These are phyloP conservation scores for Tricholoma flavovirens DNA, from an alignment of 768 basidiomycete genomes.

Conservation along the genomic window DNA sequence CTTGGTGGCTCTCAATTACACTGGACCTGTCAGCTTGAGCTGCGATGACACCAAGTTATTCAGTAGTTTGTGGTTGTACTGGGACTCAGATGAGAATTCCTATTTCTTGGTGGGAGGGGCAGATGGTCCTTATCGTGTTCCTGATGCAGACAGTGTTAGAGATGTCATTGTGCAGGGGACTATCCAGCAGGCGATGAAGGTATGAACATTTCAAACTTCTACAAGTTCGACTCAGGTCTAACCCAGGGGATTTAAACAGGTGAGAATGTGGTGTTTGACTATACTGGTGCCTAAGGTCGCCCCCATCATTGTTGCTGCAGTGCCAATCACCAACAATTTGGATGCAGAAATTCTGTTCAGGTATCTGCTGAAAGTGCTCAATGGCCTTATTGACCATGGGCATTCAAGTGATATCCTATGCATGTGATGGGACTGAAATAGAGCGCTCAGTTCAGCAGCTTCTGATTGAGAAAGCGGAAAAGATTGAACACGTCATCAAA, in stretches of 20 bases:
- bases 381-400: background rate
- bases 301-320: background rate
- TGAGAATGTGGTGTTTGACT: background rate
- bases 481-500: too few relatives aligned
- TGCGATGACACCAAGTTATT: background rate
- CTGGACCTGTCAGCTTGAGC: background rate
- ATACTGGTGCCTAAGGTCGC: too few relatives aligned
- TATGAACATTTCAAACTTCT: conserved; percentile 1
- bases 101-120: background rate
- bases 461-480: too few relatives aligned
- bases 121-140: background rate
- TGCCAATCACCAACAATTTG: background rate
- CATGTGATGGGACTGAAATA: background rate
- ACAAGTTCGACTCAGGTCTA: too few relatives aligned
- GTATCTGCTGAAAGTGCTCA: background rate
- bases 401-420: background rate
- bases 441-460: conserved; percentile 24
- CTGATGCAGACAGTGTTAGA: conserved; percentile 16
- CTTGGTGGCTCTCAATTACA: background rate
- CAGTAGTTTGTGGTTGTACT: background rate
- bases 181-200: conserved; percentile 18
- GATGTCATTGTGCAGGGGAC: conserved; percentile 7
- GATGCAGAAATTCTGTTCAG: background rate
- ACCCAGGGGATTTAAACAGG: background rate
- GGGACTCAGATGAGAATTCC: background rate